Conservation (phyloP, 148 eudicot species). For the Rhododendron ferrugineum region DNA sequence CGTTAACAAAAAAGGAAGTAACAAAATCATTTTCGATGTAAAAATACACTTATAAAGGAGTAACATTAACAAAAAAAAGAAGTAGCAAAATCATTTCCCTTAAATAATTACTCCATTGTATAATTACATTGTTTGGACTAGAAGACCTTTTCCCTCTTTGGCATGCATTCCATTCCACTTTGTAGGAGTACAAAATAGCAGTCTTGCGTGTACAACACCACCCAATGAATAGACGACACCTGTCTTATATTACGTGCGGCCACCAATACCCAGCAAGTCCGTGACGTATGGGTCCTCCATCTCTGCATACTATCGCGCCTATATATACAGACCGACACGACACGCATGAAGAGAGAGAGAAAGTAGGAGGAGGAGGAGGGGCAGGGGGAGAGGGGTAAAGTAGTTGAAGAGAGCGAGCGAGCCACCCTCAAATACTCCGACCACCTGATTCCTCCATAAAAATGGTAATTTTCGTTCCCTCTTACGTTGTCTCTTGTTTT, state of each 20-base stretch:
- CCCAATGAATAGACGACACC: not conserved
- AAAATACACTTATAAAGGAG: no score
- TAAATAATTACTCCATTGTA: no score
- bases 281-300: not conserved
- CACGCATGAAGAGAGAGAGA: not conserved
- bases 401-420: not conserved
- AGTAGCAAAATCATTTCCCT: no score
- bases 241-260: not conserved
- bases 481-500: not conserved
- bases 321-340: not conserved
- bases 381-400: no score
- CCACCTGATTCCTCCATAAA: not conserved
- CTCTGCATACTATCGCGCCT: not conserved
- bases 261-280: constrained; percentile 1
- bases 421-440: not conserved
- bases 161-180: not conserved
- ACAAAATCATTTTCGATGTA: no score
- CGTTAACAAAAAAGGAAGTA: no score
- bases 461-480: not conserved
- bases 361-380: not conserved
- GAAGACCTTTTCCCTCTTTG: not conserved
- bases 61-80: no score
- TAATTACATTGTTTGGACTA: no score
- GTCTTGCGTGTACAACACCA: not conserved
- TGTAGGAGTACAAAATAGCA: not conserved